Base-by-base conservation (phyloP, 163 green algal species). In the Trebouxia gelatinosa region DNA sequence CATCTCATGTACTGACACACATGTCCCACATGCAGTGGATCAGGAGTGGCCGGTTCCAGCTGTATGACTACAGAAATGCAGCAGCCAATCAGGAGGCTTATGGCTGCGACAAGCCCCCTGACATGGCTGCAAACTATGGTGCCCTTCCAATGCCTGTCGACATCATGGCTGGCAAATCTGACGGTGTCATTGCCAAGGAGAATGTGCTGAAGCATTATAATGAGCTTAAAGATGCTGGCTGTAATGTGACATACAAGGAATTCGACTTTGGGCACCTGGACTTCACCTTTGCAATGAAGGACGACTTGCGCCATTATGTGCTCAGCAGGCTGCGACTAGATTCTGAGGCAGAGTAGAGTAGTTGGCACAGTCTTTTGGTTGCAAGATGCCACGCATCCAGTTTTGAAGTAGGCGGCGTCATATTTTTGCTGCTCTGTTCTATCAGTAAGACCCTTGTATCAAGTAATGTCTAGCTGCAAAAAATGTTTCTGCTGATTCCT, bases 211-310 rank as follows among this genome's bases (percentile, higher is more conserved):
- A 35, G 17, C 93, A 97, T 83, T 89, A 88, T 29, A 32, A 86
- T 0, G 70, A 74, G 1, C 93, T 97, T 87, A 70, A 75, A 31
- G 66, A 80, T 21, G 88, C 87, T 0, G 90, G 89, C 23, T 72
- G 87, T 5, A 32, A 89, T 75, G 89, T 94, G 17, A 93, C 86
- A 11, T 92, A 92, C 74, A 89, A 88, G 71, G 89, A 97, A 84
- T 98, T 97, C 82, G 91, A 95, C n/a, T 96, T 95, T 66, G 94
- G 93, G 0, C 95, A 98, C 87, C 87, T 98, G 81, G 95, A 98
- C 80, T 96, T 98, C 82, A 96, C 91, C 0, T 94, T 98, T 85
- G 90, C 87, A 3, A 81, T 92, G 28, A 94, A 96, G 65, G 90
- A 98, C 70, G 95, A 98, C 39, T 80, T 98, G 11, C 83, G 89